Base-by-base conservation (phyloP, 768 basidiomycete genomes). In the Mycena vulgaris region DNA sequence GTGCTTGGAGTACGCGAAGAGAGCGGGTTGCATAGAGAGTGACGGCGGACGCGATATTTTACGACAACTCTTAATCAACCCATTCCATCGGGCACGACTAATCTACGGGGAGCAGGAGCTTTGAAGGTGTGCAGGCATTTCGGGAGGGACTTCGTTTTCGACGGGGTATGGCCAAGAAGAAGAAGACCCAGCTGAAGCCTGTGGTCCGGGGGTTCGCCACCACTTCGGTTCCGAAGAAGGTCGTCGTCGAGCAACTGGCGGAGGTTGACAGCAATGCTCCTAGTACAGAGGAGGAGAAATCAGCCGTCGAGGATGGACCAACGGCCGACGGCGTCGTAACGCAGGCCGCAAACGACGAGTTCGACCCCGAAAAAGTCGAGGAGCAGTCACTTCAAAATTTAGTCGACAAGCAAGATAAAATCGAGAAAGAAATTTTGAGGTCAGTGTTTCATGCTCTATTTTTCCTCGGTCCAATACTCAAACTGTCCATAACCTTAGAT, bases 401-500 rank as follows among this genome's bases (percentile, higher is more conserved):
- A 53, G 89, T 97, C 1, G 95, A 97, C 71, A 83, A 92, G 55
- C 95, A 97, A 75, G 95, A 97, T 23, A 96, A 91, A 77, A 93
- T 89, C 7, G 95, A 97, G 79, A 96, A 91, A 78, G 97, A 98
- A 75, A 89, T 97, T 64, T 80, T 84, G 6, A 87, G 78, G 74
- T 73, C 8, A 27, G 70, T 51, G 4, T 31, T 31, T 33, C 17
- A 39, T 45, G 21, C 56, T 51, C 42, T 3, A 7, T 6, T 19
- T 3, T n/a, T 19, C 21, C 5, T 62, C 27, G 17, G 28, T 40
- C 1, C 10, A 28, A 58, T 55, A 35, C 37, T 55, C 27, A 40
- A 19, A 47, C 57, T 27, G 40, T n/a, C 31, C 27, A 25, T 21
- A 25, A 11, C 55, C n/a, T 17, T 39, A 76, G 91, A 66, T 82